phyloP scores from a whole-genome alignment of 345 rosid genomes.

The Psidium guajava region DNA sequence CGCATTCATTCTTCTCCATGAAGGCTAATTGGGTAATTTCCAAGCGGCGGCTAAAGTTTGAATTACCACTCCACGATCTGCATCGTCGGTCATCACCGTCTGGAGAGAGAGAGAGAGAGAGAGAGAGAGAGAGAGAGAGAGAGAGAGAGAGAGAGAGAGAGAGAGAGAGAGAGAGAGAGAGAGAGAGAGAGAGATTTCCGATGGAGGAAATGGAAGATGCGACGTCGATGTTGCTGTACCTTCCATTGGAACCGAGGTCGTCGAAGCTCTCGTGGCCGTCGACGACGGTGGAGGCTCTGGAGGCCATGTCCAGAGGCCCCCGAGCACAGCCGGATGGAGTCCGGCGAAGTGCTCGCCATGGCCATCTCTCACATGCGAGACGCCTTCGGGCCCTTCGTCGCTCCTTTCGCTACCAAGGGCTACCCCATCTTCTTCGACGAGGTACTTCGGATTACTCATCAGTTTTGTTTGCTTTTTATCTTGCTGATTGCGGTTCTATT shows the following conservation, averaged over 20 bases:
- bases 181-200: not conserved
- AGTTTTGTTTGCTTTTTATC: not conserved
- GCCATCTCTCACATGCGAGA: constrained; percentile 47
- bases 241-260: constrained; percentile 41
- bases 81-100: not conserved
- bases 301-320: constrained; percentile 63
- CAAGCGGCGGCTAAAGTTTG: not conserved
- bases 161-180: not conserved
- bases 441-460: constrained; percentile 13
- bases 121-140: not conserved
- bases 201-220: constrained; percentile 55
- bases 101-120: no score
- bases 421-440: constrained; percentile 67
- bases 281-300: constrained; percentile 48
- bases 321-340: constrained; percentile 38
- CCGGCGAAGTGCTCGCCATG: constrained; percentile 47
- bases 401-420: constrained; percentile 37
- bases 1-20: not conserved
- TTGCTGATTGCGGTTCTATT: not conserved
- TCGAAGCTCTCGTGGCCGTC: constrained; percentile 57
- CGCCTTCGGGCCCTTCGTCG: constrained; percentile 23
- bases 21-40: no score
- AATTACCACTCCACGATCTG: not conserved
- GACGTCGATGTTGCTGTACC: constrained; percentile 37
- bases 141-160: not conserved